Base-by-base conservation (phyloP, 345 rosid species). In the Mangifera indica region DNA sequence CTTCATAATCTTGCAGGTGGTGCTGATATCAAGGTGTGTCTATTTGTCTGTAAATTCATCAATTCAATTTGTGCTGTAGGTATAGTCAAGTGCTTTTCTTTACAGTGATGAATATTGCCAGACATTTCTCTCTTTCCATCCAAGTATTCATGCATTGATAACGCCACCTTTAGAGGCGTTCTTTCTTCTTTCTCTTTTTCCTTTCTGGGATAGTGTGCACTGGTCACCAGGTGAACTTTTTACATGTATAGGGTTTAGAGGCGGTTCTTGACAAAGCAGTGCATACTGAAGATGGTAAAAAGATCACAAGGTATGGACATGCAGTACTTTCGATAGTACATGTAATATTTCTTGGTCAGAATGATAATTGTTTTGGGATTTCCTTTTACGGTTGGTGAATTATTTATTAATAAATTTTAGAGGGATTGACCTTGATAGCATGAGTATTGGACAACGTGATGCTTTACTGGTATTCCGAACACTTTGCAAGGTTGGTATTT, bases 251-350 rank as follows among this genome's bases (percentile, higher is more conserved):
- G 99, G 98, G 99, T 76, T 82, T 95, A 77, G 99, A 92, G 88
- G 98, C 97, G 51, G 97, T 86, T 75, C 99, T 95, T 56, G 99
- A 95, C 87, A 92, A 95, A 83, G 96, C 95, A 69, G 96, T 92
- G 74, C 95, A 92, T 83, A 82, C 78, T 77, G 99, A 95, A 87
- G 98, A 95, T 86, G 98, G 99, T 62, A 89, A 91, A 83, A 92
- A 85, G 84, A 89, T 92, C 53, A 82, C 84, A 71, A 76, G 99
- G 98, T 92, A 88, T 49, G 79, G 63, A 71, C 52, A n/a, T 67
- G 68, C 54, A 54, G 26, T 40, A 17, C 44, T 66, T 52, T 54
- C 10, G 6, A 22, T 61, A 69, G 10, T 46, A 26, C 37, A 66
- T 63, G 72, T 61, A n/a, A 17, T 58, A 53, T 65, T 0, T 83